Evolutionary conservation across 1,284 basidiomycete genomes (phyloP).

Genomic region (Volvariella volvacea): DNA sequence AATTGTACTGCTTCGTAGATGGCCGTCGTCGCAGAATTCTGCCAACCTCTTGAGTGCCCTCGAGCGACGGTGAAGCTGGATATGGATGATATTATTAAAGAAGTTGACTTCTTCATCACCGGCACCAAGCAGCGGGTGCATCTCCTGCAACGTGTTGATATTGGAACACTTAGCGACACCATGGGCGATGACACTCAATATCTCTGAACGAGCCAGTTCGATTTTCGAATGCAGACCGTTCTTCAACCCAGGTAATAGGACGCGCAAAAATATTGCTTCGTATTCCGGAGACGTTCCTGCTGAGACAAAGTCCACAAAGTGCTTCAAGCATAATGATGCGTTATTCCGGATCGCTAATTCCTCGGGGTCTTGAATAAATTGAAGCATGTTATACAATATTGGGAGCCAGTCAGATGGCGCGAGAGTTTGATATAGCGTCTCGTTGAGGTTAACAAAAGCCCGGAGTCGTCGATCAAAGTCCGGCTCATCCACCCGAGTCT

Average conservation of each 20-base stretch:
- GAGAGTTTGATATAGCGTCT: slow-evolving; percentile 44
- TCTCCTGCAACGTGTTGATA: slow-evolving; percentile 67
- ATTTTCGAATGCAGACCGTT: slow-evolving; percentile 74
- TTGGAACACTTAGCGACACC: slow-evolving; percentile 64
- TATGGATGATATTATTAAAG: slow-evolving; percentile 94
- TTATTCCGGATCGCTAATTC: slow-evolving; percentile 88
- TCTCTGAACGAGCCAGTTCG: slow-evolving; percentile 87
- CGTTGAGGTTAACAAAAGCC: slow-evolving; percentile 78
- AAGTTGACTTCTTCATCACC: slow-evolving; percentile 96
- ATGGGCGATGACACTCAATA: slow-evolving; percentile 76
- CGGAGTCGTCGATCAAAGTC: slow-evolving; percentile 86
- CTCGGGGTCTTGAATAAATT: slow-evolving; percentile 84
- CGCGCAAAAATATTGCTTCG: slow-evolving; percentile 54
- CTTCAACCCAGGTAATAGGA: slow-evolving; percentile 80
- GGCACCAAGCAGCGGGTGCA: slow-evolving; percentile 77
- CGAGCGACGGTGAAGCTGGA: slow-evolving; percentile 88
- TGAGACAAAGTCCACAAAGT: slow-evolving; percentile 66
- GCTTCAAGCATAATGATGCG: slow-evolving; percentile 71
- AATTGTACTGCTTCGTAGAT: slow-evolving; percentile 68
- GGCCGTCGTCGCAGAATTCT: slow-evolving; percentile 71
- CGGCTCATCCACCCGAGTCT: slow-evolving; percentile 81
- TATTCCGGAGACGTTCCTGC: slow-evolving; percentile 31
- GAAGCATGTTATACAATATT: slow-evolving; percentile 78
- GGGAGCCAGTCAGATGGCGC: slow-evolving; percentile 73
- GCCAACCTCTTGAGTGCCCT: slow-evolving; percentile 84